A percentile compares a stretch with the other conserved stretches of the same genome.
Evolutionary conservation across 345 rosid genomes (phyloP).

Genomic region (Populus simonii): DNA sequence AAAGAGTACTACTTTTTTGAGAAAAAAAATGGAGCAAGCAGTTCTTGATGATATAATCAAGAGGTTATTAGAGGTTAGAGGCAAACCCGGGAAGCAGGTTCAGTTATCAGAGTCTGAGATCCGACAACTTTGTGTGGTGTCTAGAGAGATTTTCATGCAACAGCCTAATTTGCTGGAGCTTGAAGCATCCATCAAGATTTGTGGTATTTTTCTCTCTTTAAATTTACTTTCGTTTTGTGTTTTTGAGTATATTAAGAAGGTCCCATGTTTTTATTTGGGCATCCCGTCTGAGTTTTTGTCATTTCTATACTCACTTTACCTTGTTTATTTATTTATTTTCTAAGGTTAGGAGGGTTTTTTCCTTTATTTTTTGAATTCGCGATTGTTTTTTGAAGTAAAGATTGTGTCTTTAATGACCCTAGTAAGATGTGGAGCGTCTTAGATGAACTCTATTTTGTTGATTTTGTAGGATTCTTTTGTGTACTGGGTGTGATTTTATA

Average conservation of each 20-base stretch:
- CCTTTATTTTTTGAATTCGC: neutral
- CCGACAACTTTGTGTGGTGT: slow-evolving; percentile 53
- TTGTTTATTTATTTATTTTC: neutral
- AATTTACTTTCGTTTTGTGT: neutral
- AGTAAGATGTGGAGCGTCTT: neutral
- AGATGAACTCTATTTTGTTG: neutral
- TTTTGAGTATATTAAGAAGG: neutral
- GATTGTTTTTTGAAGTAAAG: neutral
- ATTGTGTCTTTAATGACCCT: neutral
- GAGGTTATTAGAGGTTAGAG: slow-evolving; percentile 58
- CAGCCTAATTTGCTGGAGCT: slow-evolving; percentile 75
- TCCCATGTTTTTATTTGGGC: neutral
- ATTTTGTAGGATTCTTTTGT: neutral
- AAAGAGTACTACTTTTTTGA: neutral
- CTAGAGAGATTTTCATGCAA: slow-evolving; percentile 56
- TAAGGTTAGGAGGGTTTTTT: neutral
- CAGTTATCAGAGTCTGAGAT: slow-evolving; percentile 75
- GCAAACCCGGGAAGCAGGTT: slow-evolving; percentile 67
- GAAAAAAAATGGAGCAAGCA: slow-evolving; percentile 47
- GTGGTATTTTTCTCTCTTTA: slow-evolving; percentile 39
- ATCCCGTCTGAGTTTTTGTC: neutral
- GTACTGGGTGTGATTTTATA: neutral
- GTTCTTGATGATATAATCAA: slow-evolving; percentile 61
- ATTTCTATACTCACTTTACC: neutral
- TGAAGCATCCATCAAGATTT: slow-evolving; percentile 80